Conservation (phyloP, 2,329 filamentous ascomycete species). For the Venturia effusa region DNA sequence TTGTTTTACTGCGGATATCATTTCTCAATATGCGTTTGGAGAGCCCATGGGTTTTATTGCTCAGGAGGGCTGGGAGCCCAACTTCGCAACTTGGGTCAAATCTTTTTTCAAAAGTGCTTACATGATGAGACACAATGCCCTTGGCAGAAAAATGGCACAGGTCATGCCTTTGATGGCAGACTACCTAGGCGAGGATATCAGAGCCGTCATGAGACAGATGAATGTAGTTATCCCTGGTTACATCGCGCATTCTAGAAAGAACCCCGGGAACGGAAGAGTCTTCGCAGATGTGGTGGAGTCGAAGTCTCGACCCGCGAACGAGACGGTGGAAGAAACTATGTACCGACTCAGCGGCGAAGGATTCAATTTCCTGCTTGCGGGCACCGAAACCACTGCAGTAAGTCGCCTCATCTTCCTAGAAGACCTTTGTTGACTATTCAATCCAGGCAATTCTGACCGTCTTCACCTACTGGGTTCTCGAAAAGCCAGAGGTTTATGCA, state of each 20-base stretch:
- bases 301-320: background rate
- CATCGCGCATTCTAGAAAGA: background rate
- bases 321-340: background rate
- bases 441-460: constrained; percentile 11
- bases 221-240: background rate
- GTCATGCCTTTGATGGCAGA: constrained; percentile 9
- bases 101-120: constrained; percentile 1
- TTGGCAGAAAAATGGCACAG: background rate
- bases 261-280: background rate
- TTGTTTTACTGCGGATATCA: constrained; percentile 17
- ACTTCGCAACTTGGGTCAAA: constrained; percentile 13
- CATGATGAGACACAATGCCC: background rate
- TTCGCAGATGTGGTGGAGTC: background rate
- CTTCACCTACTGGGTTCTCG: constrained; percentile 14
- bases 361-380: constrained; percentile 13
- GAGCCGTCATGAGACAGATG: background rate
- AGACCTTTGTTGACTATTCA: background rate
- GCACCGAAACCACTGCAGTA: constrained; percentile 12
- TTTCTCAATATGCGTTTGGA: constrained; percentile 18
- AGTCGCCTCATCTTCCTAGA: background rate
- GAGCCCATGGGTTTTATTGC: constrained; percentile 15
- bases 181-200: background rate
- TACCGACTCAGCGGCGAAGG: constrained; percentile 12
- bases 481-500: constrained; percentile 12
- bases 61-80: constrained; percentile 16